Conservation (phyloP, 164 flowering plant species). For the Hamamelis virginiana region DNA sequence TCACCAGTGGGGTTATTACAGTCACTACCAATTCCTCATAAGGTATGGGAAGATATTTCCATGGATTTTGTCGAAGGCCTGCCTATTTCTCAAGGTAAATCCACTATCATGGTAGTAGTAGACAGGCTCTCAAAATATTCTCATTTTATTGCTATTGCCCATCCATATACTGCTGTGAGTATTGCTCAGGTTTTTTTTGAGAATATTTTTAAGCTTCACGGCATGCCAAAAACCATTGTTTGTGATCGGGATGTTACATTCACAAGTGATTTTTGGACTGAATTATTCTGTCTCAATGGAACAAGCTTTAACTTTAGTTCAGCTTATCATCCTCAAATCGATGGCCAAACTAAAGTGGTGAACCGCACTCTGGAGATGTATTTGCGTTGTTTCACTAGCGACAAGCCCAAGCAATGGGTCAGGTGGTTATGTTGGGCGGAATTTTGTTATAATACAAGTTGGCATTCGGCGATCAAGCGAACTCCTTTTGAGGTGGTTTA, state of each 20-base stretch:
- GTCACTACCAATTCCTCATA: conserved; percentile 12
- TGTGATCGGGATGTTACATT: conserved; percentile 9
- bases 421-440: neutral
- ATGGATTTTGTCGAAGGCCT: conserved; percentile 28
- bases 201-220: conserved; percentile 14
- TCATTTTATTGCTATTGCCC: conserved; percentile 17
- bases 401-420: neutral
- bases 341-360: neutral
- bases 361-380: conserved; percentile 7
- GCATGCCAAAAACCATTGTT: conserved; percentile 12
- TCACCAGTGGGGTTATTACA: neutral
- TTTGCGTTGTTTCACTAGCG: neutral
- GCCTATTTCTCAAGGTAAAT: conserved; percentile 11
- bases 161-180: conserved; percentile 1
- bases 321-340: too few species aligned
- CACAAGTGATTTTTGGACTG: conserved; percentile 6
- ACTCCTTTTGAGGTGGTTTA: conserved; percentile 8
- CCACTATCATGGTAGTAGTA: conserved; percentile 20
- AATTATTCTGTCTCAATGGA: too few species aligned
- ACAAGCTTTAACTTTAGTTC: too few species aligned
- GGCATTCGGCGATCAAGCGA: neutral
- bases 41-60: conserved; percentile 13
- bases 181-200: conserved; percentile 9
- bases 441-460: conserved; percentile 1
- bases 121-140: conserved; percentile 24